A percentile compares a stretch with the other conserved stretches of the same genome.
Conservation (phyloP, 2,329 filamentous ascomycete species). For the Aspergillus sp. region DNA sequence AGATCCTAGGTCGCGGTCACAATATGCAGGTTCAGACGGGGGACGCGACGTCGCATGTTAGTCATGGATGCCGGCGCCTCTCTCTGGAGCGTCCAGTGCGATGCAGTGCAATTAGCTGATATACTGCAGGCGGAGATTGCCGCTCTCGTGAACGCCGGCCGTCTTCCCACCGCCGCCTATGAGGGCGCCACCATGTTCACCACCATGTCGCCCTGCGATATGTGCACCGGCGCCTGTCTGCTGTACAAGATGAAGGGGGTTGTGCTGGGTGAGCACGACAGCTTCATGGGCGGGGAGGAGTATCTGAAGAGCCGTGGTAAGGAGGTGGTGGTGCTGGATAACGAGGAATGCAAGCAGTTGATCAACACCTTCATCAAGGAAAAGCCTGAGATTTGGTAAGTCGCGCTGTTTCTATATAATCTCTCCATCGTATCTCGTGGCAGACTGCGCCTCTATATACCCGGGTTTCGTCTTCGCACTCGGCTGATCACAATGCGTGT, state of each 20-base stretch:
- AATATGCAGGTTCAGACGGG: slow-evolving; percentile 68
- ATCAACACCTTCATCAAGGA: slow-evolving; percentile 65
- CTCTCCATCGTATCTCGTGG: slow-evolving; percentile 2
- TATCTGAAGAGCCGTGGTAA: slow-evolving; percentile 59
- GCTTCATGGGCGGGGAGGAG: slow-evolving; percentile 62
- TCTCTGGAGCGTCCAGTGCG: no score
- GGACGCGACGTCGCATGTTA: slow-evolving; percentile 62
- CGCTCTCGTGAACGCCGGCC: slow-evolving; percentile 63
- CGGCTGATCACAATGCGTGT: background rate
- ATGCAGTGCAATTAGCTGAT: background rate
- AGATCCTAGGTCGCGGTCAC: slow-evolving; percentile 60
- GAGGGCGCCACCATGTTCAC: slow-evolving; percentile 73
- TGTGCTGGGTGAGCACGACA: slow-evolving; percentile 69
- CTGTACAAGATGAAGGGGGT: slow-evolving; percentile 66
- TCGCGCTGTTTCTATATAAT: slow-evolving; percentile 9
- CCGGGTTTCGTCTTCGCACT: slow-evolving; percentile 5
- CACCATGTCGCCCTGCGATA: slow-evolving; percentile 68
- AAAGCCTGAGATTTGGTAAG: slow-evolving; percentile 62
- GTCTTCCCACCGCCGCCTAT: slow-evolving; percentile 60
- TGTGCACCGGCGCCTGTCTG: slow-evolving; percentile 71
- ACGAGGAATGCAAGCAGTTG: slow-evolving; percentile 54
- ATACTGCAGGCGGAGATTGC: slow-evolving; percentile 59
- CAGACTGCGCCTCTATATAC: slow-evolving; percentile 2
- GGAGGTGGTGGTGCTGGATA: slow-evolving; percentile 62
- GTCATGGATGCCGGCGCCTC: no score